phyloP scores from a whole-genome alignment of 768 basidiomycete species.

The Lactifluus echinatus region DNA sequence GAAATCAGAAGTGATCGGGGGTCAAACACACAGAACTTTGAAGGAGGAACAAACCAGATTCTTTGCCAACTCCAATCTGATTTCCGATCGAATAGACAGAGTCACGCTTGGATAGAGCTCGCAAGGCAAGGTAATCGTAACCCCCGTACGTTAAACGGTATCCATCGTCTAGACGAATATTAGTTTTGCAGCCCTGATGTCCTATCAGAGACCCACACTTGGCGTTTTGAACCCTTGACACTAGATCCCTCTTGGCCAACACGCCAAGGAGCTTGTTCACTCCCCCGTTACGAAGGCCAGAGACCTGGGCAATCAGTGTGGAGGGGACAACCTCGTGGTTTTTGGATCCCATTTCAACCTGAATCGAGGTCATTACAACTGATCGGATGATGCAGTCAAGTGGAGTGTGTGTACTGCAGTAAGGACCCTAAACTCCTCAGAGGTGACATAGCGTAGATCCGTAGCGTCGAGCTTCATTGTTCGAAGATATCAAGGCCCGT shows the following conservation, averaged over 20 bases:
- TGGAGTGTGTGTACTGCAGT: slow-evolving; percentile 54
- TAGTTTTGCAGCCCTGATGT: not conserved
- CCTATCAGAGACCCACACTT: slow-evolving; percentile 57
- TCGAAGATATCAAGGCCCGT: not conserved
- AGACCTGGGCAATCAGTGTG: slow-evolving; percentile 81
- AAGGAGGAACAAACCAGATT: slow-evolving; percentile 73
- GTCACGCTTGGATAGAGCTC: slow-evolving; percentile 84
- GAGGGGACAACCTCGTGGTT: slow-evolving; percentile 96
- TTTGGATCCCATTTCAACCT: slow-evolving; percentile 98
- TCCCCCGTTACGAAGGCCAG: slow-evolving; percentile 85
- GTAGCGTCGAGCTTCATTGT: slow-evolving; percentile 91
- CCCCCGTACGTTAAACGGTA: slow-evolving; percentile 97
- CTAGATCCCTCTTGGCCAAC: slow-evolving; percentile 85
- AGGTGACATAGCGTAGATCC: slow-evolving; percentile 84
- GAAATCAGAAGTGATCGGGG: not conserved
- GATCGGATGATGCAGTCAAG: not conserved
- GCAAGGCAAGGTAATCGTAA: slow-evolving; percentile 94
- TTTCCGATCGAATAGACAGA: slow-evolving; percentile 89
- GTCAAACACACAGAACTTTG: not conserved
- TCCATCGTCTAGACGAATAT: slow-evolving; percentile 68
- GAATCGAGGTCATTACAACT: not conserved
- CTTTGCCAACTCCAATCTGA: slow-evolving; percentile 97
- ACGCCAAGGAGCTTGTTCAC: slow-evolving; percentile 89
- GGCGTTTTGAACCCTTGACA: slow-evolving; percentile 82
- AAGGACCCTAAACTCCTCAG: slow-evolving; percentile 92